phyloP scores from a whole-genome alignment of 1,284 basidiomycete genomes.

The Pyrrhoderma lamaoense region DNA sequence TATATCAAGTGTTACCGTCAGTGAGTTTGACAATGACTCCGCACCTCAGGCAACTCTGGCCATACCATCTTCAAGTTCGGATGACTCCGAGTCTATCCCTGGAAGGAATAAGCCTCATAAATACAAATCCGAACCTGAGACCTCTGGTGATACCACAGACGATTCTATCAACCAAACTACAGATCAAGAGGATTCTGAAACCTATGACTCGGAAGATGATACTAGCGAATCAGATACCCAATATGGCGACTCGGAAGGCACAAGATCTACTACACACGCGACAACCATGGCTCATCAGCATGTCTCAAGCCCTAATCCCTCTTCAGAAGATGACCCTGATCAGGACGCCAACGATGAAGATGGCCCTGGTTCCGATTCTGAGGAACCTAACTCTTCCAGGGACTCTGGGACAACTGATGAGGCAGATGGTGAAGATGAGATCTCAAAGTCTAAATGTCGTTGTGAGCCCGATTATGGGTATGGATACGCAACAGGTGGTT shows the following conservation, averaged over 20 bases:
- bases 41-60: background rate
- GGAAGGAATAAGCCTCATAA: conserved; percentile 1
- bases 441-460: background rate
- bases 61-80: background rate
- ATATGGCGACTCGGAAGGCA: conserved; percentile 5
- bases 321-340: background rate
- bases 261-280: conserved; percentile 11
- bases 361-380: background rate
- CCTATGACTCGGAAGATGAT: conserved; percentile 1
- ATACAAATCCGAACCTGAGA: background rate
- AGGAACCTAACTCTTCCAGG: background rate
- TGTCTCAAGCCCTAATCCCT: background rate
- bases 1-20: background rate
- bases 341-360: background rate
- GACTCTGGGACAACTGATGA: conserved; percentile 4
- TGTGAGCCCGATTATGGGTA: background rate
- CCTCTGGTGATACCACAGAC: background rate
- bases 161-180: background rate
- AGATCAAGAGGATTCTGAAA: background rate
- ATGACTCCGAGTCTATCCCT: background rate
- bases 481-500: background rate
- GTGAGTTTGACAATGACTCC: background rate
- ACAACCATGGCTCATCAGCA: conserved; percentile 8
- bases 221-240: background rate
- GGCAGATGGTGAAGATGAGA: background rate